phyloP scores from a whole-genome alignment of 495 filamentous ascomycete species.

The Neurospora sublineolata region DNA sequence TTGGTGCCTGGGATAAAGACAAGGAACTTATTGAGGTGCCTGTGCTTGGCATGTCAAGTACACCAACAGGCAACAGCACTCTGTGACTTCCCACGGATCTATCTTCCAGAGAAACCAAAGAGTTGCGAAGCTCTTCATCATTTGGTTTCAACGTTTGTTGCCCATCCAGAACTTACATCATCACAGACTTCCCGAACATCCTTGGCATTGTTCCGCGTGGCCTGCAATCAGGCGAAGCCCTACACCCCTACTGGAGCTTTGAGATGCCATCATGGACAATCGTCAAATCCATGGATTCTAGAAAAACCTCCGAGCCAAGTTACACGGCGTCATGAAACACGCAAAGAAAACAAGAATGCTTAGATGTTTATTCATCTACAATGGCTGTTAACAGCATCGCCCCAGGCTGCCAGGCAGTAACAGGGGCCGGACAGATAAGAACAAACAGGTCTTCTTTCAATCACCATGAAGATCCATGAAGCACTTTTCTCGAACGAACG shows the following conservation, averaged over 20 bases:
- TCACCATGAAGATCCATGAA: not conserved
- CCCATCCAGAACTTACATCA: not conserved
- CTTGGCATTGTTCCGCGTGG: not conserved
- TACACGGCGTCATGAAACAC: not conserved
- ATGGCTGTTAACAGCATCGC: not conserved
- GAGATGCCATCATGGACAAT: not conserved
- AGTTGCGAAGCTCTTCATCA: not conserved
- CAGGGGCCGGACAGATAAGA: not conserved
- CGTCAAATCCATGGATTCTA: not conserved
- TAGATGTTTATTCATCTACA: not conserved
- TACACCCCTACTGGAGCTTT: not conserved
- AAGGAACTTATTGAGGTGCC: not conserved
- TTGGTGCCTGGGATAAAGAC: not conserved
- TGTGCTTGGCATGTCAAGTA: not conserved
- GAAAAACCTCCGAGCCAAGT: not conserved
- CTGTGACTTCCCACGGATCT: not conserved
- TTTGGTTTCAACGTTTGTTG: not conserved
- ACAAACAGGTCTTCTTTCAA: not conserved
- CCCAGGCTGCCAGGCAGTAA: not conserved
- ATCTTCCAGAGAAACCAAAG: not conserved
- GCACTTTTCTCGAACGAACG: not conserved
- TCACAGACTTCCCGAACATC: not conserved
- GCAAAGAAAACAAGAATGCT: not conserved
- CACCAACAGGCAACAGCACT: not conserved
- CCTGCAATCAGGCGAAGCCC: not conserved